These are phyloP conservation scores for Solanum neorickii DNA, from an alignment of 257 asterid species.

Conservation along the genomic window DNA sequence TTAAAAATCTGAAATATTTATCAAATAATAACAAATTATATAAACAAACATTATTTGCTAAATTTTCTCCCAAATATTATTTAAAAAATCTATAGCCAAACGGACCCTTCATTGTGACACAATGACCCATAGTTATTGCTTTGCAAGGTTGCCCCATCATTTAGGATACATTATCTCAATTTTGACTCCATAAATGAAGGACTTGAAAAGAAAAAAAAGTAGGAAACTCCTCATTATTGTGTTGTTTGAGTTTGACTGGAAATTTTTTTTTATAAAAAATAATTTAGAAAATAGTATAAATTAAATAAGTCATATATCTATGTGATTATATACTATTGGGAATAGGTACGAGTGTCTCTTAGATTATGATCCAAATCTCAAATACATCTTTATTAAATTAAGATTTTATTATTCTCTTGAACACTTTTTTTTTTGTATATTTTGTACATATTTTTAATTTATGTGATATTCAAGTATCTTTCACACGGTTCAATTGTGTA, in stretches of 20 bases:
- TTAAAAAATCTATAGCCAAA: too few species aligned
- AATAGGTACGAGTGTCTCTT: too few species aligned
- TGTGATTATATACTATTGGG: neutral
- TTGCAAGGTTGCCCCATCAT: neutral
- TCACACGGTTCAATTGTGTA: accelerated
- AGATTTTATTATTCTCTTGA: too few species aligned
- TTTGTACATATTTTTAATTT: accelerated
- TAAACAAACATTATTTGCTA: too few species aligned
- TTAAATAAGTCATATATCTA: neutral
- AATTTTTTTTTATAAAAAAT: too few species aligned
- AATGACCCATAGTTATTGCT: neutral
- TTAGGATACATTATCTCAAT: neutral
- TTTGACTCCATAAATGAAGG: neutral
- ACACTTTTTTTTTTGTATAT: accelerated
- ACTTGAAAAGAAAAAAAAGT: neutral
- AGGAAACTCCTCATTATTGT: neutral
- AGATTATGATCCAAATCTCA: accelerated
- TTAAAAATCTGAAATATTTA: too few species aligned
- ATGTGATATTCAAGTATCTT: too few species aligned
- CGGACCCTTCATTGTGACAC: neutral
- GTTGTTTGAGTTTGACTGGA: neutral
- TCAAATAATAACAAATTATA: too few species aligned
- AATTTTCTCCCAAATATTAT: too few species aligned
- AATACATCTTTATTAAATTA: accelerated
- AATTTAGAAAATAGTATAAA: neutral